A percentile compares a stretch with the other conserved stretches of the same genome.
Evolutionary conservation across 1,139 yeast species (phyloP).

Genomic region (Kodamaea ohmeri): DNA sequence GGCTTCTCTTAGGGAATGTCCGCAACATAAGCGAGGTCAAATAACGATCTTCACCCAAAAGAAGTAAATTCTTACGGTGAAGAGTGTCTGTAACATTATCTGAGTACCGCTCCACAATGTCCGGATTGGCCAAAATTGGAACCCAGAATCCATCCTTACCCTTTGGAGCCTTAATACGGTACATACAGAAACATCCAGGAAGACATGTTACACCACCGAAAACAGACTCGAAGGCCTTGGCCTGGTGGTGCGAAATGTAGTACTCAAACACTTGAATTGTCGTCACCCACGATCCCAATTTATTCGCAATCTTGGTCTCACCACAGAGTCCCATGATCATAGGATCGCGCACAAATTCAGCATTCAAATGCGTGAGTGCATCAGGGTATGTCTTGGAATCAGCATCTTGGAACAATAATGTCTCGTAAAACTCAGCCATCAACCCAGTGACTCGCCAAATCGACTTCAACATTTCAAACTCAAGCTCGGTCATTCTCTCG

Average conservation of each 20-base stretch:
- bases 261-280: conserved; percentile 95
- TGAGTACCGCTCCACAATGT: conserved; percentile 90
- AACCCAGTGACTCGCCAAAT: conserved; percentile 88
- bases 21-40: conserved; percentile 84
- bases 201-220: conserved; percentile 97
- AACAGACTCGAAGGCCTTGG: conserved; percentile 93
- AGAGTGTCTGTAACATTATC: conserved; percentile 86
- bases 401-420: conserved; percentile 93
- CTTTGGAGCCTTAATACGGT: conserved; percentile 90
- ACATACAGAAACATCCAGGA: conserved; percentile 97
- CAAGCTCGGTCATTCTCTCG: conserved; percentile 95
- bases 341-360: conserved; percentile 90
- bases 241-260: conserved; percentile 92
- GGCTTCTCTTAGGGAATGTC: conserved; percentile 91
- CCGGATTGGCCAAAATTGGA: conserved; percentile 93
- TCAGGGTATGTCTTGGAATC: conserved; percentile 93
- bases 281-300: conserved; percentile 85
- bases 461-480: conserved; percentile 72
- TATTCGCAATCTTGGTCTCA: conserved; percentile 92
- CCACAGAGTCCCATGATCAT: conserved; percentile 95
- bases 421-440: conserved; percentile 83
- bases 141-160: conserved; percentile 93
- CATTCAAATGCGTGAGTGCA: conserved; percentile 87
- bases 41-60: conserved; percentile 92
- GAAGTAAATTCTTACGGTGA: conserved; percentile 82